Conservation (phyloP, 1,284 basidiomycete genomes). For the Golubevia sp. region DNA sequence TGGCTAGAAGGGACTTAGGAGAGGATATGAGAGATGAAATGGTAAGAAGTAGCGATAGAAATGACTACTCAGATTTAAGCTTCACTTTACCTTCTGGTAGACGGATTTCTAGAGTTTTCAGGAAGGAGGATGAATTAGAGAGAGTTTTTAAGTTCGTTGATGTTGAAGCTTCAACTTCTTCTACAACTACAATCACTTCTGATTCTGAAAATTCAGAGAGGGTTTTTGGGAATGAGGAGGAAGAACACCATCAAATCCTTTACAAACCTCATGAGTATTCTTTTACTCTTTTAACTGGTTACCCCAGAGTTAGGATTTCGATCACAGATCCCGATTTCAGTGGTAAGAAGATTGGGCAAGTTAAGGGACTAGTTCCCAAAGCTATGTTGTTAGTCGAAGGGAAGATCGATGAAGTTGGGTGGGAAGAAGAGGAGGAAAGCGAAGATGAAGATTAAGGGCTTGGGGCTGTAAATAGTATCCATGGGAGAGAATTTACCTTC, state of each 20-base stretch:
- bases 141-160: slow-evolving; percentile 41
- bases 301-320: slow-evolving; percentile 28
- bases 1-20: slow-evolving; percentile 13
- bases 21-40: slow-evolving; percentile 12
- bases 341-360: slow-evolving; percentile 14
- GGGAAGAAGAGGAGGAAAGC: slow-evolving; percentile 15
- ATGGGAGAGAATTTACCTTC: too few species aligned
- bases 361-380: slow-evolving; percentile 28
- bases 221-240: too few species aligned
- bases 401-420: slow-evolving; percentile 7
- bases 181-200: too few species aligned
- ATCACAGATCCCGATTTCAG: slow-evolving; percentile 2
- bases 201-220: too few species aligned
- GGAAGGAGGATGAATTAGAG: slow-evolving; percentile 21
- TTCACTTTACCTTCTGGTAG: slow-evolving; percentile 45
- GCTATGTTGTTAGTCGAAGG: slow-evolving; percentile 48
- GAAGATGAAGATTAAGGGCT: slow-evolving; percentile 18
- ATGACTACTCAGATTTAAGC: slow-evolving; percentile 19
- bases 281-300: slow-evolving; percentile 47
- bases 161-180: too few species aligned
- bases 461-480: too few species aligned
- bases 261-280: slow-evolving; percentile 27
- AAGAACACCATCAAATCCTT: too few species aligned
- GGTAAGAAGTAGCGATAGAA: neutral
- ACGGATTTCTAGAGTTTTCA: slow-evolving; percentile 28